Percentiles rank a stretch among this genome's conserved stretches.
phyloP scores from a whole-genome alignment of 257 asterid genomes.

The Nicotiana knightiana region DNA sequence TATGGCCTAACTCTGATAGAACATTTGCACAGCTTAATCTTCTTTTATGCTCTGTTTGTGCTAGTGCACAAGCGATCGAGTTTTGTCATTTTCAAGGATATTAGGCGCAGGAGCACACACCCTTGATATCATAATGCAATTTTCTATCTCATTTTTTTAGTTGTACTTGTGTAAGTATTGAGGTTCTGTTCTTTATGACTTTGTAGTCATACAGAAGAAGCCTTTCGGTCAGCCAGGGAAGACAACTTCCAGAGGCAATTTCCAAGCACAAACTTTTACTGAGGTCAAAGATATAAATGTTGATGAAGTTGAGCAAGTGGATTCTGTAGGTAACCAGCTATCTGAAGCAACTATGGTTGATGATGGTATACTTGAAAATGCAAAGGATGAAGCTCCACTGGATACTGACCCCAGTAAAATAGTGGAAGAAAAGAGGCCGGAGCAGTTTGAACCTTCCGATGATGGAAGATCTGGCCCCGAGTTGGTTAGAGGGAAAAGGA shows the following conservation, averaged over 20 bases:
- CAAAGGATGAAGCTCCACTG: constrained; percentile 29
- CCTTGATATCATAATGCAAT: neutral
- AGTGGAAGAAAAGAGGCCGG: constrained; percentile 24
- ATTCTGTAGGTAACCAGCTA: constrained; percentile 9
- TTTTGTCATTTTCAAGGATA: too few relatives aligned
- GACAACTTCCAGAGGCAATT: constrained; percentile 18
- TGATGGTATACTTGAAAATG: constrained; percentile 27
- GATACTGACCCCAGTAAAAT: constrained; percentile 30
- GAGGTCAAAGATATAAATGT: constrained; percentile 32
- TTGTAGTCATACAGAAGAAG: constrained; percentile 49
- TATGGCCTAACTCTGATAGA: neutral
- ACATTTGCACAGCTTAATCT: too few relatives aligned
- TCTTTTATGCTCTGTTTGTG: too few relatives aligned
- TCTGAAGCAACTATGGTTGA: constrained; percentile 8
- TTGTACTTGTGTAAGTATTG: neutral
- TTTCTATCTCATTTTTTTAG: neutral
- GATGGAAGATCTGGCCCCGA: constrained; percentile 30
- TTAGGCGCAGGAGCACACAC: neutral
- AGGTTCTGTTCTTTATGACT: constrained; percentile 9
- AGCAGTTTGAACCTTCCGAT: constrained; percentile 31
- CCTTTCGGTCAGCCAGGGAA: constrained; percentile 27
- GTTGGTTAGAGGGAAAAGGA: constrained; percentile 51
- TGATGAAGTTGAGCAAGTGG: constrained; percentile 8
- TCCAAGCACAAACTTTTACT: constrained; percentile 29
- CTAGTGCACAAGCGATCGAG: too few relatives aligned